Percentiles rank a stretch among this genome's conserved stretches.
phyloP scores from a whole-genome alignment of 1,284 basidiomycete genomes.

The Leccinum ambiguum region DNA sequence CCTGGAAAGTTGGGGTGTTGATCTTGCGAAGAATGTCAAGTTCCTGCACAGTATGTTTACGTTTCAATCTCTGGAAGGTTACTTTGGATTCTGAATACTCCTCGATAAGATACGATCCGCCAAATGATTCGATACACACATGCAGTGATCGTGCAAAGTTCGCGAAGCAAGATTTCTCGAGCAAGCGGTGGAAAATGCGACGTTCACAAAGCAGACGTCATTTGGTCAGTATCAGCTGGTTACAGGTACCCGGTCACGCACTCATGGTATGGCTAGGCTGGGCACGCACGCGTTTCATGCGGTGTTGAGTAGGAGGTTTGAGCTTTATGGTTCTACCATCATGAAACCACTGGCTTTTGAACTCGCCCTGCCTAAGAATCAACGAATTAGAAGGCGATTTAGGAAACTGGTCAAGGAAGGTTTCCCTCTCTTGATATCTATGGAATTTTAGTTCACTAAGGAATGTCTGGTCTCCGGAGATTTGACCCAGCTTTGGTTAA shows the following conservation, averaged over 20 bases:
- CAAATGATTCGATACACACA: conserved; percentile 59
- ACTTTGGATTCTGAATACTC: background rate
- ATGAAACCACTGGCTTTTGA: conserved; percentile 50
- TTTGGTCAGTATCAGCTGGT: conserved; percentile 51
- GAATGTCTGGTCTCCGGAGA: background rate
- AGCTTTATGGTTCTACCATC: conserved; percentile 46
- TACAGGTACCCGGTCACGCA: conserved; percentile 2
- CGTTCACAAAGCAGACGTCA: conserved; percentile 52
- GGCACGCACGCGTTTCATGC: conserved; percentile 75
- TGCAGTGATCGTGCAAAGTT: conserved; percentile 50
- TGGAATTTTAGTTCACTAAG: conserved; percentile 21
- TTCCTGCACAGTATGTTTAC: conserved; percentile 51
- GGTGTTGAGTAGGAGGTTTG: conserved; percentile 57
- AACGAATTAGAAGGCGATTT: conserved; percentile 44
- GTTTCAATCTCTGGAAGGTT: conserved; percentile 26
- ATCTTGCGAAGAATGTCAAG: conserved; percentile 40
- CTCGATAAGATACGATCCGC: conserved; percentile 50
- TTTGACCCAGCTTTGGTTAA: no score
- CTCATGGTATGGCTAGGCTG: conserved; percentile 53
- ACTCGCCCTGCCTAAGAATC: conserved; percentile 45
- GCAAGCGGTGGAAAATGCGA: conserved; percentile 37
- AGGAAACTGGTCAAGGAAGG: conserved; percentile 50
- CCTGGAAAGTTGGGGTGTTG: conserved; percentile 59
- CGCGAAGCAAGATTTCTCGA: conserved; percentile 43
- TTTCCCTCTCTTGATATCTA: conserved; percentile 26